Base-by-base conservation (phyloP, 2,329 filamentous ascomycete species). In the Aureobasidium sp. region DNA sequence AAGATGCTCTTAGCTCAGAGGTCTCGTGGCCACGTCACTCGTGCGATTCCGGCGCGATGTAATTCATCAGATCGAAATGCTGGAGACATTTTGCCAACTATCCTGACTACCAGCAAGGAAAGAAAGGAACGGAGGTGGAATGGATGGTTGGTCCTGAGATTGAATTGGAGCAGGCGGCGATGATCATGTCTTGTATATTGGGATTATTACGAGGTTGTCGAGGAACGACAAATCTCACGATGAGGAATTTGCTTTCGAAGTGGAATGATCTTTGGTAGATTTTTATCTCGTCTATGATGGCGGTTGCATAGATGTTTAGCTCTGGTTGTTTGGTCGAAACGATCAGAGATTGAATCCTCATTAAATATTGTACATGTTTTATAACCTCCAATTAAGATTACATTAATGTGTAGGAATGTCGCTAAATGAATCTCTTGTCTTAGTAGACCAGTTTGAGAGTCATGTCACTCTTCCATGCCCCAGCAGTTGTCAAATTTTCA, bases 81-180 rank as follows among this genome's bases (percentile, higher is more conserved):
- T 10, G 40, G 32, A n/a, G 19, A n/a, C 19, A 17, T 21, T 4
- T 5, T 37, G 4, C 27, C 49, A 4, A 42, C 52, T 4, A 39
- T 6, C 5, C 6, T 54, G 42, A 49, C 42, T 3, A 66, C 71
- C 3, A 60, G 66, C 58, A 61, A 61, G 55, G 64, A 69, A 56
- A 61, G 42, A 58, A 60, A 35, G 64, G 65, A 29, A 69, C 67
- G 60, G 64, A 64, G 24, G 53, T 70, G 56, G 65, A 61, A 56
- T 60, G 67, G 42, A 21, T 71, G 54, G 70, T 68, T 0, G 63
- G 60, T 50, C 63, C 70, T 2, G 68, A 69, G 54, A 52, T 17
- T 30, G 45, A 51, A 19, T 16, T 44, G 27, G 39, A 38, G 22
- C 38, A 55, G 47, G 53, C 39, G 6, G 16, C 44, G 3, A 24